These are phyloP conservation scores for Didymella exigua DNA, from an alignment of 2,329 filamentous ascomycete genomes.

Conservation along the genomic window DNA sequence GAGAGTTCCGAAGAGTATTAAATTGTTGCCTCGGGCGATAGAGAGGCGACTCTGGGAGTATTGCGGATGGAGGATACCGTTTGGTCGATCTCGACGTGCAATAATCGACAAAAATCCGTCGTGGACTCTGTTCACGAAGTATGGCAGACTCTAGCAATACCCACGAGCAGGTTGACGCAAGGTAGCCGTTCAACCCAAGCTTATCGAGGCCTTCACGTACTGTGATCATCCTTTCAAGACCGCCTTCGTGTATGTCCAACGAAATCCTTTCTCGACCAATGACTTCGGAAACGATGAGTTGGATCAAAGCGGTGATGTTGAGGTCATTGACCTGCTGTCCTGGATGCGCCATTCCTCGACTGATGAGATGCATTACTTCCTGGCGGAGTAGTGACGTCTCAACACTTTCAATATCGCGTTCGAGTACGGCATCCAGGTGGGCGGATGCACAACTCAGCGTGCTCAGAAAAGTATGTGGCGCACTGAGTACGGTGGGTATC, in stretches of 20 bases:
- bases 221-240: slow-evolving; percentile 40
- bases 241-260: slow-evolving; percentile 35
- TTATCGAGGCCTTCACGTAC: slow-evolving; percentile 41
- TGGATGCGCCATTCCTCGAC: slow-evolving; percentile 32
- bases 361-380: slow-evolving; percentile 44
- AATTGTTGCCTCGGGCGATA: slow-evolving; percentile 39
- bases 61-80: slow-evolving; percentile 24
- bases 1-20: slow-evolving; percentile 34
- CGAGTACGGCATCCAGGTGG: slow-evolving; percentile 40
- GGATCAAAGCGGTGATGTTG: slow-evolving; percentile 46
- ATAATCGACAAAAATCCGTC: slow-evolving; percentile 36
- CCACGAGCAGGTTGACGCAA: slow-evolving; percentile 44
- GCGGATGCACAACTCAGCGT: slow-evolving; percentile 45
- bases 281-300: slow-evolving; percentile 44
- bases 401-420: slow-evolving; percentile 33
- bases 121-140: slow-evolving; percentile 37
- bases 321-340: slow-evolving; percentile 34
- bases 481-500: slow-evolving; percentile 43
- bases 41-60: slow-evolving; percentile 46
- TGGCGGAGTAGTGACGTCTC: slow-evolving; percentile 39
- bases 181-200: slow-evolving; percentile 38
- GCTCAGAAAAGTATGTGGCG: slow-evolving; percentile 46
- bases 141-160: slow-evolving; percentile 41
- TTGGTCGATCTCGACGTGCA: slow-evolving; percentile 21
- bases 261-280: slow-evolving; percentile 33